A percentile compares a stretch with the other conserved stretches of the same genome.
phyloP scores from a whole-genome alignment of 495 filamentous ascomycete genomes.

The Aspergillus wentii region DNA sequence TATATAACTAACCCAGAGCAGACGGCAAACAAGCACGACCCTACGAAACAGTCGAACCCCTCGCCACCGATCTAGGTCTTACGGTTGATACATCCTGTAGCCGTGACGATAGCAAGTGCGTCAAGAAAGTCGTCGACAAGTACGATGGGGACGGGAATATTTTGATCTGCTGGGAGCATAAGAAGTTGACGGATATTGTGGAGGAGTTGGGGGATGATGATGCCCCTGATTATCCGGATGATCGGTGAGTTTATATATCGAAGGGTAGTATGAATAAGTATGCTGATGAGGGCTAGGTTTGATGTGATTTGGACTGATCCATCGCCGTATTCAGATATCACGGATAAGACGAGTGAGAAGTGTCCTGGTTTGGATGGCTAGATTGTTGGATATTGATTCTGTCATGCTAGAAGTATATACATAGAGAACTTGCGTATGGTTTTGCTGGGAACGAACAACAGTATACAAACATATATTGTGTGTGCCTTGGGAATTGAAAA shows the following conservation, averaged over 20 bases:
- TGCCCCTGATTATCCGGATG: conserved; percentile 30
- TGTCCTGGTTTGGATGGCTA: conserved; percentile 27
- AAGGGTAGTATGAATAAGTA: neutral
- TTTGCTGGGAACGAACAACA: too few relatives aligned
- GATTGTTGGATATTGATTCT: too few relatives aligned
- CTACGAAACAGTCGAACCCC: conserved; percentile 46
- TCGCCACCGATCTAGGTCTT: conserved; percentile 47
- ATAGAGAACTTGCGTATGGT: too few relatives aligned
- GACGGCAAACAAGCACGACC: conserved; percentile 47
- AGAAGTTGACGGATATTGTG: conserved; percentile 40
- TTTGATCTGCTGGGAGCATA: conserved; percentile 56
- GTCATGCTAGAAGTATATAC: too few relatives aligned
- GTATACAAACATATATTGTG: too few relatives aligned
- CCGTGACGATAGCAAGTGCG: conserved; percentile 43
- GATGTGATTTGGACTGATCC: conserved; percentile 40
- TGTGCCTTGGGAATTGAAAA: too few relatives aligned
- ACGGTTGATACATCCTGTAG: conserved; percentile 45
- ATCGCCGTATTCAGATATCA: conserved; percentile 28
- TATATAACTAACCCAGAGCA: too few relatives aligned
- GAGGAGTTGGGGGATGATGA: conserved; percentile 37
- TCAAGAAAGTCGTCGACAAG: conserved; percentile 36
- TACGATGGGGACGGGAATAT: conserved; percentile 49
- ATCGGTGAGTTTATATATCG: conserved; percentile 19
- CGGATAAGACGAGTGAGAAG: conserved; percentile 26
- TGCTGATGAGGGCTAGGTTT: conserved; percentile 18